Conservation (phyloP, 768 basidiomycete species). For the Daedaleopsis sinensis region DNA sequence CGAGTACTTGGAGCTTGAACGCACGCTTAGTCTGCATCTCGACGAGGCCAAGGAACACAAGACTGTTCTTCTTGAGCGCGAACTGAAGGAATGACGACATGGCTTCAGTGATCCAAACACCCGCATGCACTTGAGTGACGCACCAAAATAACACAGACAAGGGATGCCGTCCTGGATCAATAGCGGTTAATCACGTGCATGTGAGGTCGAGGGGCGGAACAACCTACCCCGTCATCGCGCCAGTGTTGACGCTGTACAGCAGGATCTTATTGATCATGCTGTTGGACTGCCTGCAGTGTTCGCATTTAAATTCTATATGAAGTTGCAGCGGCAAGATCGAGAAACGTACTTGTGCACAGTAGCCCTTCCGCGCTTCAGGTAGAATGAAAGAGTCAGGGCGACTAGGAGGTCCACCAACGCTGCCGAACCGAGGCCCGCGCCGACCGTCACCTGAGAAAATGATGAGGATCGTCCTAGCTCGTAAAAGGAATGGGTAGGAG, state of each 20-base stretch:
- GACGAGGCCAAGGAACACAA: not conserved
- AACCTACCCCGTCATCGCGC: not conserved
- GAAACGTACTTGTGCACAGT: not conserved
- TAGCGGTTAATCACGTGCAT: not conserved
- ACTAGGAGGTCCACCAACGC: slow-evolving; percentile 2
- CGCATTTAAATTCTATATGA: not conserved
- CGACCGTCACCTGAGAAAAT: not conserved
- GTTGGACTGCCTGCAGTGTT: not conserved
- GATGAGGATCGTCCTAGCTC: not conserved
- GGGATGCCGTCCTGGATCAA: not conserved
- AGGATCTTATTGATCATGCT: slow-evolving; percentile 1
- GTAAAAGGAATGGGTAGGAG: too few relatives aligned
- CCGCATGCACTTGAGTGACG: not conserved
- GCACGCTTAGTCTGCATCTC: slow-evolving; percentile 1
- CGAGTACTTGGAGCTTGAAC: not conserved
- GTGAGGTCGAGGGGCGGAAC: too few relatives aligned
- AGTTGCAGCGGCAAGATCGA: not conserved
- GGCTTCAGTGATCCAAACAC: not conserved
- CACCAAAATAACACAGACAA: not conserved
- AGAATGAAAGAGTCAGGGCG: not conserved
- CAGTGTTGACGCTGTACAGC: slow-evolving; percentile 1
- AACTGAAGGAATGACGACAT: not conserved
- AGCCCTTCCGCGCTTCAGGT: not conserved
- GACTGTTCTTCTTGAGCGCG: not conserved
- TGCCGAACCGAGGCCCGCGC: slow-evolving; percentile 1